These are phyloP conservation scores for Primulina eburnea DNA, from an alignment of 257 asterid species.

Conservation along the genomic window DNA sequence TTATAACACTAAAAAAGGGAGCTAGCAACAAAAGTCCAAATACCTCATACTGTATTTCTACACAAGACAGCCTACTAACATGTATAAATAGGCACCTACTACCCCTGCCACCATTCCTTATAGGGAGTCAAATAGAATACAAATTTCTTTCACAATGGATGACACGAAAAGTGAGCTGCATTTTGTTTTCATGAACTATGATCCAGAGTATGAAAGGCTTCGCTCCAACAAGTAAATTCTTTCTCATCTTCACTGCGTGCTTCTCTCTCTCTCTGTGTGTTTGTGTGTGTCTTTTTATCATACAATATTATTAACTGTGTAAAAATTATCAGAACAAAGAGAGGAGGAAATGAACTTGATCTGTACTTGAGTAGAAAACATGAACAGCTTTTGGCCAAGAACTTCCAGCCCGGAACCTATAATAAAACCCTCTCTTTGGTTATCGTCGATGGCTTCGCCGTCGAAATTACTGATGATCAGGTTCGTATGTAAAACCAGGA, in stretches of 20 bases:
- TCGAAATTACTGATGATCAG: constrained; percentile 69
- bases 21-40: background rate
- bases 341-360: constrained; percentile 61
- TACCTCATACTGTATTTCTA: background rate
- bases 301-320: background rate
- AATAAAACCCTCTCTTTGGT: constrained; percentile 71
- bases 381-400: constrained; percentile 58
- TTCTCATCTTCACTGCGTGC: background rate
- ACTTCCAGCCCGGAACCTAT: constrained; percentile 58
- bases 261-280: background rate
- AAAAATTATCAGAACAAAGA: constrained; percentile 38
- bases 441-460: constrained; percentile 86
- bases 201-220: constrained; percentile 80
- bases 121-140: constrained; percentile 17
- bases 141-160: constrained; percentile 30
- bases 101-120: constrained; percentile 19
- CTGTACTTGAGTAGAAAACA: constrained; percentile 76
- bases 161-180: constrained; percentile 41
- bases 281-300: background rate
- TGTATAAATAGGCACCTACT: constrained; percentile 36
- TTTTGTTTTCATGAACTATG: constrained; percentile 86
- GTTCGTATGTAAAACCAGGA: constrained; percentile 23
- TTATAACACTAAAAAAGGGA: no score
- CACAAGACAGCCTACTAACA: constrained; percentile 32
- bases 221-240: constrained; percentile 51